Conservation (phyloP, 331 rosid genomes). For the Quercus lobata region DNA sequence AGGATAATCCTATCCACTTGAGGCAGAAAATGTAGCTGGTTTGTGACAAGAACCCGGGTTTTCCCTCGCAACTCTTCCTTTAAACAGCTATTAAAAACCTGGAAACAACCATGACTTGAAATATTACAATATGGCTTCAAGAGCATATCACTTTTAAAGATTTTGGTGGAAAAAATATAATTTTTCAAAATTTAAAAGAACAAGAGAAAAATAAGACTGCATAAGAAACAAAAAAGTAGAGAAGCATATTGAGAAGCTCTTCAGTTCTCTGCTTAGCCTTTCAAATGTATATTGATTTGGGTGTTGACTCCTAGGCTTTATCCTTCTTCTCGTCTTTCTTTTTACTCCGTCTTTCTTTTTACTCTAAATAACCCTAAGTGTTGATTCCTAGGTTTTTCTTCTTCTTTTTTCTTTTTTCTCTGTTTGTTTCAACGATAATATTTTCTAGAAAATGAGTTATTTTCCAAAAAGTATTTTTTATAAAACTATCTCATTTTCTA, state of each 20-base stretch:
- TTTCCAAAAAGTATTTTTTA: no score
- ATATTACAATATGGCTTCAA: neutral
- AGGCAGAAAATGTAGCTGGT: constrained; percentile 92
- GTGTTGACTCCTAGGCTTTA: no score
- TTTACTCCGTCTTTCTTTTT: no score
- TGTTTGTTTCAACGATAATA: no score
- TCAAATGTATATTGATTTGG: neutral
- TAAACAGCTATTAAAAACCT: constrained; percentile 85
- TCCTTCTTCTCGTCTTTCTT: no score
- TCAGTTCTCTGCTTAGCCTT: neutral
- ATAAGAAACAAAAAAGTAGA: constrained; percentile 4
- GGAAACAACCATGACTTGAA: constrained; percentile 9
- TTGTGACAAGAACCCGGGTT: constrained; percentile 88
- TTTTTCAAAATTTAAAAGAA: neutral
- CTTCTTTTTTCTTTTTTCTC: no score
- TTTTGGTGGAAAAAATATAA: neutral
- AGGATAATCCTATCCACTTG: constrained; percentile 71
- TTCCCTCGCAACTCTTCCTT: constrained; percentile 77
- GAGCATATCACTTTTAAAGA: neutral
- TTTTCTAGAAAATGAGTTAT: no score
- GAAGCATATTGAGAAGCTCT: neutral
- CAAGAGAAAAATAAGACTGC: neutral
- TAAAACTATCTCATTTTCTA: no score
- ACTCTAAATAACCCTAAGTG: no score
- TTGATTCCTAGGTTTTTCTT: no score